phyloP scores from a whole-genome alignment of 768 basidiomycete species.

The Naganishia vaughanmartiniae region DNA sequence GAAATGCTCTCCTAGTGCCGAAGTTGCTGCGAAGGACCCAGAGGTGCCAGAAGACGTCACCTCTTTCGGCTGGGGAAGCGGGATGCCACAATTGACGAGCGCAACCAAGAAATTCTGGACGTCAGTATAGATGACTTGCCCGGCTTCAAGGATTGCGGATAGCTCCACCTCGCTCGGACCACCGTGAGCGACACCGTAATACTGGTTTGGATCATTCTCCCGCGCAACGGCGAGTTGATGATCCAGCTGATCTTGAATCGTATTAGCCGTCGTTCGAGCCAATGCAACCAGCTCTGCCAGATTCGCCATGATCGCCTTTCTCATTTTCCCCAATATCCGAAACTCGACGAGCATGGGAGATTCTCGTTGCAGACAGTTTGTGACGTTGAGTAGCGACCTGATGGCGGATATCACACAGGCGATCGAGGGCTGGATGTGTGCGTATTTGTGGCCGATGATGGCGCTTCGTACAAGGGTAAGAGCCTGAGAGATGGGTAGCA shows the following conservation, averaged over 20 bases:
- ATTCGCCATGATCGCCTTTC: slow-evolving; percentile 75
- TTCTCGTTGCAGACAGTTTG: slow-evolving; percentile 80
- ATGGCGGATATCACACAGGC: slow-evolving; percentile 94
- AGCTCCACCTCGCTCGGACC: slow-evolving; percentile 59
- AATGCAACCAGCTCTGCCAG: slow-evolving; percentile 70
- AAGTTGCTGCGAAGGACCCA: slow-evolving; percentile 4
- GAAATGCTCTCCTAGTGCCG: background rate
- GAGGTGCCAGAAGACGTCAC: background rate
- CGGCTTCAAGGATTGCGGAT: slow-evolving; percentile 73
- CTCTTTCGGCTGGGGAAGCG: slow-evolving; percentile 39
- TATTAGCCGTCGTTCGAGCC: slow-evolving; percentile 24
- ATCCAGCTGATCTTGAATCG: slow-evolving; percentile 3
- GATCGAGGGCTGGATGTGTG: slow-evolving; percentile 89
- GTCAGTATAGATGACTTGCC: slow-evolving; percentile 74
- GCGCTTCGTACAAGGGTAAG: slow-evolving; percentile 81
- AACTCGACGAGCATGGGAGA: slow-evolving; percentile 67
- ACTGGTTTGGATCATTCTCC: slow-evolving; percentile 54
- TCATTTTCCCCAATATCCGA: slow-evolving; percentile 68
- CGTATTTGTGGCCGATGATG: slow-evolving; percentile 68
- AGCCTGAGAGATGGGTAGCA: slow-evolving; percentile 79
- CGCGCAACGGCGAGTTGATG: background rate
- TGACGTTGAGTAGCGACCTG: slow-evolving; percentile 74
- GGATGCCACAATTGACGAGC: slow-evolving; percentile 51
- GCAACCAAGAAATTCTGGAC: slow-evolving; percentile 69
- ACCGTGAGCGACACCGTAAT: slow-evolving; percentile 11